Evolutionary conservation across 345 rosid genomes (phyloP).

Genomic region (Arabis alpina): DNA sequence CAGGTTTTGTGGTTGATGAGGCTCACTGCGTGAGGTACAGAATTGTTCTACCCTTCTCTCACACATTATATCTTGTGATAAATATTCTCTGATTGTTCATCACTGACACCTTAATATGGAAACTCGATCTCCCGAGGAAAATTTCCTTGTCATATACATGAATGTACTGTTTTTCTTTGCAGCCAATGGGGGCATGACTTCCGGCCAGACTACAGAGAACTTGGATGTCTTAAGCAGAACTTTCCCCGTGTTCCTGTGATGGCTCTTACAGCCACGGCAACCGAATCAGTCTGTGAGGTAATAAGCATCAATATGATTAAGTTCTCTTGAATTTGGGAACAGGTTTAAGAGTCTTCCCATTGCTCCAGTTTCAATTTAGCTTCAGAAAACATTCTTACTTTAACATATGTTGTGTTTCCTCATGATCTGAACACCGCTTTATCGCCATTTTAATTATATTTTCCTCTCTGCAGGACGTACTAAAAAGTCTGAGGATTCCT

Average conservation of each 20-base stretch:
- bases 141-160: constrained; percentile 4
- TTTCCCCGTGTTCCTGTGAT: constrained; percentile 72
- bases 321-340: neutral
- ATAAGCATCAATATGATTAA: constrained; percentile 13
- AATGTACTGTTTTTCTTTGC: constrained; percentile 30
- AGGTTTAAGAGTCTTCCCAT: constrained; percentile 8
- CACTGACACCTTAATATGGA: constrained; percentile 8
- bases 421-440: constrained; percentile 19
- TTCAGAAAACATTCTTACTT: constrained; percentile 7
- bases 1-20: constrained; percentile 92
- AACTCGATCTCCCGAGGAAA: neutral
- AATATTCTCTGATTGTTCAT: neutral
- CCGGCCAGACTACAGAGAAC: constrained; percentile 85
- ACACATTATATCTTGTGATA: neutral
- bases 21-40: constrained; percentile 90
- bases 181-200: constrained; percentile 99
- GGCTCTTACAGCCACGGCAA: constrained; percentile 93
- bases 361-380: neutral
- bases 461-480: constrained; percentile 66
- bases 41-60: neutral
- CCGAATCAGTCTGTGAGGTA: constrained; percentile 78
- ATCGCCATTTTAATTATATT: constrained; percentile 1
- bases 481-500: constrained; percentile 76
- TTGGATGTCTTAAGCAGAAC: constrained; percentile 82
- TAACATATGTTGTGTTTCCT: neutral